Evolutionary conservation across 169 alveolate species (phyloP), one percentile per base, ranked within the genome.

Genomic region (Theileria equi): DNA sequence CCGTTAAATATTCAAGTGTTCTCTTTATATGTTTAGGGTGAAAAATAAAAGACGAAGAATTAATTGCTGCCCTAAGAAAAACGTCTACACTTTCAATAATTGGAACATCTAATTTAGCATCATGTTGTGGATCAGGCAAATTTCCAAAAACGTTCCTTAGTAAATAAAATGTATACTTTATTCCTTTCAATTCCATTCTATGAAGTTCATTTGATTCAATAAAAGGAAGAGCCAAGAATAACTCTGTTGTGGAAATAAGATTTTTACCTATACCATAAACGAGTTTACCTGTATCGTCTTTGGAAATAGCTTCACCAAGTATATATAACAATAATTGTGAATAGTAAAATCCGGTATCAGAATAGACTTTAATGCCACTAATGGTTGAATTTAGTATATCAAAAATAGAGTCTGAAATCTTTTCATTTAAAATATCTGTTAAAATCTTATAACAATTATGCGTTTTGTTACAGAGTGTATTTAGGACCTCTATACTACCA

Each of bases 221-320:
- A 52, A 54, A 67, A 21, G 28, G n/a, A n/a, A n/a, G n/a, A n/a
- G n/a, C n/a, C n/a, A n/a, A n/a, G n/a, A n/a, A n/a, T n/a, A n/a
- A 35, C 1, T 26, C 69, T 23, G 57, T 32, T 4, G 47, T 47
- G 3, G 61, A 1, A 3, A 67, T 1, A 10, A 67, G 13, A 59
- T 41, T 35, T 23, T 57, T 52, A 8, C 79, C 79, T 21, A 67
- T 8, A 29, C 23, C 21, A 55, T 67, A 40, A 11, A 67, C n/a
- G 44, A 67, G 32, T 19, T 5, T 59, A 4, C 79, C 79, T 4
- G 52, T n/a, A n/a, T n/a, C n/a, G n/a, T n/a, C n/a, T n/a, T n/a
- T n/a, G n/a, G n/a, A n/a, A n/a, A n/a, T n/a, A n/a, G n/a, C n/a
- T n/a, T n/a, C n/a, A n/a, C n/a, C n/a, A n/a, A n/a, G n/a, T n/a